Base-by-base conservation (phyloP, 1,139 yeast species). In the Lodderomyces jiufengensis region DNA sequence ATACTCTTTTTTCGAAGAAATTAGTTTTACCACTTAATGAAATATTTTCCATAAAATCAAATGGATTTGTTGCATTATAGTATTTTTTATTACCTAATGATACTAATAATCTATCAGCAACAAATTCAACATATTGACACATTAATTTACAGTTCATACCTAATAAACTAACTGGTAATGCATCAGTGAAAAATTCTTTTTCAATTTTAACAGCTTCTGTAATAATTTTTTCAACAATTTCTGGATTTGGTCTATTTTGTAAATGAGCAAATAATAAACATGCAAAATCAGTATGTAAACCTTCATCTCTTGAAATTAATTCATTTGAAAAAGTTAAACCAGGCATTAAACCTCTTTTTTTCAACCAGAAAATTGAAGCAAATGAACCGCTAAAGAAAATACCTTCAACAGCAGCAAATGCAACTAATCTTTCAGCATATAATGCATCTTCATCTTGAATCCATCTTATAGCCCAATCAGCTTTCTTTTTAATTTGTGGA, bases 341-440 rank as follows among this genome's bases (percentile, higher is more conserved):
- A 33, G 98, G 98, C 97, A 92, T 88, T 57, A 90, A 73, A 55
- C 97, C 97, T 61, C 95, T 83, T 78, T 88, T 88, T 78, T 90
- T 87, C 59, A 92, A 79, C 97, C 97, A 90, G 72, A 90, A 92
- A 59, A 94, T 85, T 39, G 97, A 87, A 33, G 98, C 98, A 64
- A 92, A 92, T 4, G 97, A 88, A 45, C 98, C 97, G 38, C 95
- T 81, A 73, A 92, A 90, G 79, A 92, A 92, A 50, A 94, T 86
- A 70, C 98, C 98, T 70, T 92, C 98, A 43, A 92, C 96, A 43
- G 98, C 98, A 43, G 98, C 98, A 59, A 92, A 92, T 13, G 98
- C 98, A 47, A 94, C 95, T 53, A 92, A 76, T 64, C 98, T 84
- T 73, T 92, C 97, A 50, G 82, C 96, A 56, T 85, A 92, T 48